These are phyloP conservation scores for Acacia confusa DNA, from an alignment of 306 rosid species.

Conservation along the genomic window DNA sequence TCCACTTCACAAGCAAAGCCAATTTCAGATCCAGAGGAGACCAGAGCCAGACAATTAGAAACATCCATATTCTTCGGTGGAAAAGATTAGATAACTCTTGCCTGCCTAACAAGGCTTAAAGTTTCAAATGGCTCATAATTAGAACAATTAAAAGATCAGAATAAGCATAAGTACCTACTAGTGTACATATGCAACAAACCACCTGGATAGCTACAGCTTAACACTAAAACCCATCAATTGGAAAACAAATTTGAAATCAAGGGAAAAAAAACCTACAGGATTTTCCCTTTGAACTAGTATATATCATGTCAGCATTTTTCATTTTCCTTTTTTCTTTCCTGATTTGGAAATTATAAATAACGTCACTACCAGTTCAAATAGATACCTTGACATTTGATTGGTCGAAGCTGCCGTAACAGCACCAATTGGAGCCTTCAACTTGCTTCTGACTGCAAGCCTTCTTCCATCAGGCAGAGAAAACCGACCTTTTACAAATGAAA, in stretches of 20 bases:
- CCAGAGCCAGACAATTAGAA: not conserved
- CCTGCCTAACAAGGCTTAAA: slow-evolving; percentile 14
- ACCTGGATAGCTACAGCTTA: not conserved
- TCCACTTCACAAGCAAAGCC: slow-evolving; percentile 11
- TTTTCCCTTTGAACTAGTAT: not conserved
- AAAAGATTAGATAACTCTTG: not conserved
- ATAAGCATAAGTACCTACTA: not conserved
- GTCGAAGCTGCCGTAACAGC: not conserved
- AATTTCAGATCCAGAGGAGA: not conserved
- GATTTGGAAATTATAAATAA: slow-evolving; percentile 11
- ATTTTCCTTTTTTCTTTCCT: not conserved
- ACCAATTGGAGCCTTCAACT: slow-evolving; percentile 4
- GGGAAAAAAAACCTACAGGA: not conserved
- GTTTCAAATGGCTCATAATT: slow-evolving; percentile 3
- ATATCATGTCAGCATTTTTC: slow-evolving; percentile 15
- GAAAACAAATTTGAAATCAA: slow-evolving; percentile 16
- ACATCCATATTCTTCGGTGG: not conserved
- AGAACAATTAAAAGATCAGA: not conserved
- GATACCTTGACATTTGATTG: slow-evolving; percentile 4
- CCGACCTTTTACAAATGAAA: not conserved
- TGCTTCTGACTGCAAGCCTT: not conserved
- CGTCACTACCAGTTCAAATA: not conserved
- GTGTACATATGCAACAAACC: not conserved
- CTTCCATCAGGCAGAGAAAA: not conserved
- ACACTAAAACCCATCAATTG: not conserved